Evolutionary conservation across 208 protist genomes (phyloP).

Genomic region (Borovskyia barvae): DNA sequence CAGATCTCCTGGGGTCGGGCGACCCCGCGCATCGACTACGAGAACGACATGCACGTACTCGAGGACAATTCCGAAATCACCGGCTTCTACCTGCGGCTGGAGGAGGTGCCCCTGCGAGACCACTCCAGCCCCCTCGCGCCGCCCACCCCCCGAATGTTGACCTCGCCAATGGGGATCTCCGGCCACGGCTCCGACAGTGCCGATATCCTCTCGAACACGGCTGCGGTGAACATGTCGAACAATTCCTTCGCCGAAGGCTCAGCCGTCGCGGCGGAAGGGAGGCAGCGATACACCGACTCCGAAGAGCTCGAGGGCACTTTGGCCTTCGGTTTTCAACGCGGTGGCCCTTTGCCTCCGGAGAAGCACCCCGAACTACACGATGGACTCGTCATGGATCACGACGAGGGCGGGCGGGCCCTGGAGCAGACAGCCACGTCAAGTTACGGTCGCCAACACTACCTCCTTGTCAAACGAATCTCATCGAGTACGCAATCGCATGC

Average conservation of each 20-base stretch:
- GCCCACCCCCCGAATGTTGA: neutral
- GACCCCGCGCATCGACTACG: constrained; percentile 72
- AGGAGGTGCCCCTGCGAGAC: constrained; percentile 45
- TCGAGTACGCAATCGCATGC: constrained; percentile 19
- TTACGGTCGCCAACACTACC: constrained; percentile 15
- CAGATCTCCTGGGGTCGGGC: constrained; percentile 63
- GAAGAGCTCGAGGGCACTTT: constrained; percentile 28
- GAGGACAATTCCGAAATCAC: constrained; percentile 69
- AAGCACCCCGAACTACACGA: constrained; percentile 19
- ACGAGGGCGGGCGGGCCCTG: neutral
- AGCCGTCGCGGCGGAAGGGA: constrained; percentile 1
- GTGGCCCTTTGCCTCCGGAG: constrained; percentile 22
- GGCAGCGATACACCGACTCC: constrained; percentile 10
- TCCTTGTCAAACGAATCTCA: constrained; percentile 23
- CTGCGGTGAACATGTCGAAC: constrained; percentile 7
- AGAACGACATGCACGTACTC: constrained; percentile 84
- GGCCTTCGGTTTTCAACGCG: constrained; percentile 22
- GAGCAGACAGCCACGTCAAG: neutral
- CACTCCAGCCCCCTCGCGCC: neutral
- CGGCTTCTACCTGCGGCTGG: constrained; percentile 70
- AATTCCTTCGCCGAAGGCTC: constrained; percentile 16
- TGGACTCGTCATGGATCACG: constrained; percentile 15
- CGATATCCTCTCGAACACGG: constrained; percentile 10
- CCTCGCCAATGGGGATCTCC: neutral
- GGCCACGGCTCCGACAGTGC: neutral